Evolutionary conservation across 208 protist genomes (phyloP).

Genomic region (Sergeia podlipaevii): DNA sequence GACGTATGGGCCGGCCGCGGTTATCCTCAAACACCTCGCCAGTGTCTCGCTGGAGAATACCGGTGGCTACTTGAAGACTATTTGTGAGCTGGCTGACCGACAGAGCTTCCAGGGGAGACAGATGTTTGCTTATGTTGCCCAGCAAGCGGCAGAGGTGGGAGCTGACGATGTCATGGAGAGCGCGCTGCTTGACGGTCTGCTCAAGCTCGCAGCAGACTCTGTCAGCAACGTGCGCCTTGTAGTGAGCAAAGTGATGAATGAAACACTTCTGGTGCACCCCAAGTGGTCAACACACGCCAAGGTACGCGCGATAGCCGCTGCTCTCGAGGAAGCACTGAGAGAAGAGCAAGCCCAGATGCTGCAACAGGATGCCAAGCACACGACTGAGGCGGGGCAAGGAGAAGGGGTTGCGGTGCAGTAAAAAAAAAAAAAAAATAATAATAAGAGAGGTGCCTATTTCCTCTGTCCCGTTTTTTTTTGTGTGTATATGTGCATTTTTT

Average conservation of each 20-base stretch:
- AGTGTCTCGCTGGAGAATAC: conserved; percentile 24
- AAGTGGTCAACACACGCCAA: conserved; percentile 45
- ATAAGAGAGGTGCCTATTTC: background rate
- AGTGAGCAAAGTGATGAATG: conserved; percentile 53
- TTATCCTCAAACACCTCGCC: conserved; percentile 70
- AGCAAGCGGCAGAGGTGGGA: conserved; percentile 67
- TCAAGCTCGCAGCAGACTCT: conserved; percentile 56
- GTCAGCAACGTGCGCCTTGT: conserved; percentile 91
- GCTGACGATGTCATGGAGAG: conserved; percentile 48
- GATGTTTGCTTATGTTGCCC: conserved; percentile 87
- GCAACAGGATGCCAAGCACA: too few species aligned
- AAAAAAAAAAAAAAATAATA: too few species aligned
- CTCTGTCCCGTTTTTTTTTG: too few species aligned
- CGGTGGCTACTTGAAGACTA: conserved; percentile 50
- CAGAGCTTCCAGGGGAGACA: conserved; percentile 81
- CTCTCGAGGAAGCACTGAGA: too few species aligned
- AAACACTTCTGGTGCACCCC: conserved; percentile 56
- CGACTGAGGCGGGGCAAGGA: too few species aligned
- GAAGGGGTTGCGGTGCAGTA: too few species aligned
- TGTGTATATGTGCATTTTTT: too few species aligned
- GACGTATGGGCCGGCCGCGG: conserved; percentile 73
- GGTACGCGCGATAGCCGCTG: conserved; percentile 45
- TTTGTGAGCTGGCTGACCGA: conserved; percentile 68
- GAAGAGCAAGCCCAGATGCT: too few species aligned
- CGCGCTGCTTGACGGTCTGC: conserved; percentile 47